Evolutionary conservation across 2,329 filamentous ascomycete genomes (phyloP), one percentile per base, ranked within the genome.

Genomic region (Whalleya microplaca): DNA sequence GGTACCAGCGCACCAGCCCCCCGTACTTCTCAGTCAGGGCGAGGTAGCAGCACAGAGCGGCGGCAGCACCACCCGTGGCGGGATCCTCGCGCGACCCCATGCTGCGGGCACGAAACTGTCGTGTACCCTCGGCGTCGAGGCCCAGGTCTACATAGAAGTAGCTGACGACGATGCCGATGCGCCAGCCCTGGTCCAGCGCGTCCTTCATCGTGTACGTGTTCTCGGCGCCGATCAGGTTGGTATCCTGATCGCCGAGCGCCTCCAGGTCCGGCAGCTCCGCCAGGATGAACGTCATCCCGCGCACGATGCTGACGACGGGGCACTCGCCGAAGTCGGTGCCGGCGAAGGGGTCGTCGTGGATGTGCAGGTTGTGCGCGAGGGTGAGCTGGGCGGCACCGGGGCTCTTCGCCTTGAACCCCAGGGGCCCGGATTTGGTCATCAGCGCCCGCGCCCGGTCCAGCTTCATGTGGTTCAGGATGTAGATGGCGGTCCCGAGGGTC

Each of bases 211-310:
- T 47, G 54, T 62, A 60, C 9, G 69, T 48, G 37, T 47, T 57
- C 20, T 57, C 63, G 59, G 76, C 67, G 42, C 75, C 64, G 18
- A 73, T 65, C 21, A 66, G 65, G 45, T 71, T 69, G 3, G 64
- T 65, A 21, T 73, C 64, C 12, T 77, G 73, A 21, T 71, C 63
- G 3, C 74, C 79, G 12, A 93, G 76, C 2, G 81, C 78, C 40
- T 84, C 83, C 7, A 90, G 71, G 52, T 77, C 79, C 0, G 82
- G 77, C 18, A 93, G 76, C 64, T 84, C 75, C 14, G 88, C 76
- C 41, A 90, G 79, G 21, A 85, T 72, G 70, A 90, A 91, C 0
- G 83, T 84, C 85, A 92, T 88, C 45, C 89, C 89, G 46, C 84
- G 84, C 41, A 91, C 88, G 46, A 91, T 84, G 60, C 82, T 85